Evolutionary conservation across 2,329 filamentous ascomycete genomes (phyloP).

Genomic region (Claviceps sp.): DNA sequence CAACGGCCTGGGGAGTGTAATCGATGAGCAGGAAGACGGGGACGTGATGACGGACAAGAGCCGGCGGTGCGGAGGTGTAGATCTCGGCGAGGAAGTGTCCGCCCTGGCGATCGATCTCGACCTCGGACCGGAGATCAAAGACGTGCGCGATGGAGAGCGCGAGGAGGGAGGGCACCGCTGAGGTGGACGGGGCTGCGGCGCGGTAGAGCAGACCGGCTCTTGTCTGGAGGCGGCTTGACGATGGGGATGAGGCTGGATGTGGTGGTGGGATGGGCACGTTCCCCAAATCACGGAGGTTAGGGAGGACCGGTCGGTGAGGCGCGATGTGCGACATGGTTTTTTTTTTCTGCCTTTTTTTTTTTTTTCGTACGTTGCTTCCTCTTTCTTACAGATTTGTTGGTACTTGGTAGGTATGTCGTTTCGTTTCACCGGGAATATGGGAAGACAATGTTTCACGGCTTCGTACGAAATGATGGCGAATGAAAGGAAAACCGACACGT

Average conservation of each 20-base stretch:
- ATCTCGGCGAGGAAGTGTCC: constrained; percentile 13
- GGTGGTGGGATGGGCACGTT: constrained; percentile 33
- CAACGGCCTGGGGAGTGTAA: constrained; percentile 49
- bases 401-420: neutral
- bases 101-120: constrained; percentile 39
- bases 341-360: neutral
- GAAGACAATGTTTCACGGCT: neutral
- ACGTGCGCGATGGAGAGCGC: constrained; percentile 47
- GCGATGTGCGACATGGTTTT: constrained; percentile 12
- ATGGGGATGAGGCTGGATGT: constrained; percentile 16
- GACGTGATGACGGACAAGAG: constrained; percentile 36
- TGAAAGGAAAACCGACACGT: too few relatives aligned
- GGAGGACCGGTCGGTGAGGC: constrained; percentile 37
- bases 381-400: neutral
- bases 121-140: constrained; percentile 54
- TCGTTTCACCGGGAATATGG: too few relatives aligned
- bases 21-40: constrained; percentile 52
- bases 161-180: constrained; percentile 38
- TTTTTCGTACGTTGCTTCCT: neutral
- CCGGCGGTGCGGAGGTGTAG: constrained; percentile 1
- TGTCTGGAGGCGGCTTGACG: constrained; percentile 32
- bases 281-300: constrained; percentile 57
- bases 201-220: constrained; percentile 49
- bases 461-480: neutral
- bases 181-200: constrained; percentile 47